These are phyloP conservation scores for Aspergillus phoenicis DNA, from an alignment of 2,329 filamentous ascomycete genomes.

Conservation along the genomic window DNA sequence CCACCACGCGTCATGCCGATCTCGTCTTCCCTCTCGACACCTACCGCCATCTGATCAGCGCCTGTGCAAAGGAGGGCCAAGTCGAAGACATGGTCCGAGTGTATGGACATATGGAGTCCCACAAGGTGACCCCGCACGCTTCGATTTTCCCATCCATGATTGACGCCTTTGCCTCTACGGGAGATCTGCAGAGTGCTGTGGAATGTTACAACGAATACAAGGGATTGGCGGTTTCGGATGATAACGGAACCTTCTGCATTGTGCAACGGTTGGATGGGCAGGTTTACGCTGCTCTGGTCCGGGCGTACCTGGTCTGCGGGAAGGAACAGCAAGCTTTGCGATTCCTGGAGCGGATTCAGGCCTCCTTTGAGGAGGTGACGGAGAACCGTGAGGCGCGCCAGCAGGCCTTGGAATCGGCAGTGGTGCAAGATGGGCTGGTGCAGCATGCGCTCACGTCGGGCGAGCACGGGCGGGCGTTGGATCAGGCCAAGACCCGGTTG, in stretches of 20 bases:
- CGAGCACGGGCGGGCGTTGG: slow-evolving; percentile 71
- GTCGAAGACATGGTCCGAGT: slow-evolving; percentile 87
- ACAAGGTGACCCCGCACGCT: slow-evolving; percentile 72
- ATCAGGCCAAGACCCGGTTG: slow-evolving; percentile 67
- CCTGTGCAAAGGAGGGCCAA: slow-evolving; percentile 79
- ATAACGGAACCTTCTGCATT: slow-evolving; percentile 70
- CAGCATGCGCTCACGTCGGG: slow-evolving; percentile 73
- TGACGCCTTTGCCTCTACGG: slow-evolving; percentile 79
- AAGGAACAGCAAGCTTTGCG: slow-evolving; percentile 79
- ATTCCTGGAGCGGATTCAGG: slow-evolving; percentile 79
- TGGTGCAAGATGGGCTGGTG: slow-evolving; percentile 75
- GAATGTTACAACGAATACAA: slow-evolving; percentile 97
- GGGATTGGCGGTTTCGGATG: slow-evolving; percentile 78
- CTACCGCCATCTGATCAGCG: slow-evolving; percentile 81
- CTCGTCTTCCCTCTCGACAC: slow-evolving; percentile 74
- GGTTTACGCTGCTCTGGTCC: slow-evolving; percentile 89
- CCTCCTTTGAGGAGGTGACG: slow-evolving; percentile 52
- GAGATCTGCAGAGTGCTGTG: slow-evolving; percentile 83
- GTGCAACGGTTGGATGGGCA: slow-evolving; percentile 75
- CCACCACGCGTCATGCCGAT: slow-evolving; percentile 63
- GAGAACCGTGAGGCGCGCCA: slow-evolving; percentile 60
- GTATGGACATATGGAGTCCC: slow-evolving; percentile 87
- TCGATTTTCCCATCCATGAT: slow-evolving; percentile 93
- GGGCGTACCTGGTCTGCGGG: slow-evolving; percentile 81
- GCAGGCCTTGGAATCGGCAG: slow-evolving; percentile 67